Base-by-base conservation (phyloP, 345 rosid species). In the Pistacia integerrima region DNA sequence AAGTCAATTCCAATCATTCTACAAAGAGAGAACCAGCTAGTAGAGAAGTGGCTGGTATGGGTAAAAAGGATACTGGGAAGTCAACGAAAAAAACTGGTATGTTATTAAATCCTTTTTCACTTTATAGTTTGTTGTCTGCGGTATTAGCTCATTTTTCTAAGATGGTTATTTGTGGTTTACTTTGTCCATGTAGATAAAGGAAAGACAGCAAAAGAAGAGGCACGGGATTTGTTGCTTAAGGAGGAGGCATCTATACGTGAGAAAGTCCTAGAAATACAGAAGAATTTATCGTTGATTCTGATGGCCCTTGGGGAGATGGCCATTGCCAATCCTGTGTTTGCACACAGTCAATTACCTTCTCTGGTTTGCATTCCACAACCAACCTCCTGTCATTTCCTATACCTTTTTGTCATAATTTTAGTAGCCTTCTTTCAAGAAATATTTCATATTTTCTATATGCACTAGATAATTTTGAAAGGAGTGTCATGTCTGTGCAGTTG, bases 201-300 rank as follows among this genome's bases (percentile, higher is more conserved):
- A 72, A 96, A 89, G 88, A 92, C 93, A 6, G 90, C 97, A 65
- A 96, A 96, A 81, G 98, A 93, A 85, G 99, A 93, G 84, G 99
- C 97, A 61, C 93, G 97, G 10, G 97, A 93, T 75, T 75, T 90
- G 81, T 76, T 96, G 91, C 98, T 96, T 69, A 89, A 82, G 85
- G 99, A 93, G 83, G 99, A 96, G 89, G 91, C 92, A 61, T 81
- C 87, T 12, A 78, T 83, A 75, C 97, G 99, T 54, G 89, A 87
- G 84, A 88, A 84, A 64, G 97, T 96, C 77, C 74, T 38, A 58
- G 80, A 56, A 68, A 86, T 93, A 82, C 93, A 96, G 69, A 84
- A 76, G 59, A 91, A 84, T 79, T 85, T 96, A 64, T 89, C 97
- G 52, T 73, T 88, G 84, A 85, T 90, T 88, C 97, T 96, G 54